phyloP scores from a whole-genome alignment of 257 asterid genomes.

The Lavandula angustifolia region DNA sequence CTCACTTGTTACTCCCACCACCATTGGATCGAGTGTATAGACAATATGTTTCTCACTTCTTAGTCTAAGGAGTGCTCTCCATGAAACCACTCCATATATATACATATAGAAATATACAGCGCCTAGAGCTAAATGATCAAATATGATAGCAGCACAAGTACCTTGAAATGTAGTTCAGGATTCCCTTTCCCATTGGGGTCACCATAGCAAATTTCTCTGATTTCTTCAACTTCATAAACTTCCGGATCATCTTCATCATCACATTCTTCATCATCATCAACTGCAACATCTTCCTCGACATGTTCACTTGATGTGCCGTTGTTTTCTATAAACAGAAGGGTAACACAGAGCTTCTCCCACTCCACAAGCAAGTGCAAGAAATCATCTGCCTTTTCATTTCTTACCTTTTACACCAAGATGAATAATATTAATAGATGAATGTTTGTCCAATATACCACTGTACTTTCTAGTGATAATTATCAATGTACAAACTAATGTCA shows the following conservation, averaged over 20 bases:
- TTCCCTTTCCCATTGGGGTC: slow-evolving; percentile 42
- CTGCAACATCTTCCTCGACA: not conserved
- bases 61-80: too few relatives aligned
- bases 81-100: not conserved
- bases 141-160: slow-evolving; percentile 27
- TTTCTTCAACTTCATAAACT: slow-evolving; percentile 58
- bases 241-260: slow-evolving; percentile 39
- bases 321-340: slow-evolving; percentile 38
- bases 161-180: slow-evolving; percentile 61
- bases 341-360: slow-evolving; percentile 67
- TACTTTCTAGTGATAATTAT: too few relatives aligned
- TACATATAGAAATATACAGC: not conserved
- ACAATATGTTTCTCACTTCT: too few relatives aligned
- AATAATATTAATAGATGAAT: not conserved
- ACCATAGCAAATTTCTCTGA: slow-evolving; percentile 59
- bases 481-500: slow-evolving; percentile 16
- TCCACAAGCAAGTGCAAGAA: slow-evolving; percentile 55
- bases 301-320: slow-evolving; percentile 30
- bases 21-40: too few relatives aligned
- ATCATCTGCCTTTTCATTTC: slow-evolving; percentile 65
- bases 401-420: slow-evolving; percentile 43
- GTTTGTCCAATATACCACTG: not conserved
- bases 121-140: not conserved
- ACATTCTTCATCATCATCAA: slow-evolving; percentile 34
- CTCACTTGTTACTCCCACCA: too few relatives aligned